Evolutionary conservation across 768 basidiomycete species (phyloP), one percentile per base, ranked within the genome.

Genomic region (Exidia glandulosa): DNA sequence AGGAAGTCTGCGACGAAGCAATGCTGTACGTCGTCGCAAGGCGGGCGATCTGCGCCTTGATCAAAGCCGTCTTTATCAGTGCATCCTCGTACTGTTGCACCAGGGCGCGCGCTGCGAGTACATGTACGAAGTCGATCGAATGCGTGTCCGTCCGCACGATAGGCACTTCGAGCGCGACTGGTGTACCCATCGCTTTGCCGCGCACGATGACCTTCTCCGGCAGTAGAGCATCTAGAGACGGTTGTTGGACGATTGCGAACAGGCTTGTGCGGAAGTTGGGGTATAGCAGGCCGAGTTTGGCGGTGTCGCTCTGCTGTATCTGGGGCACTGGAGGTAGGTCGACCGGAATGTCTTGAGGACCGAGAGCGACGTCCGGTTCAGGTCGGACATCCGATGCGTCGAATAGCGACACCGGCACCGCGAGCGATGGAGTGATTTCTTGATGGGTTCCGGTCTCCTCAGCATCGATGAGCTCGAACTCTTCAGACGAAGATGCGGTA

Each of bases 21-120:
- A 86, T 73, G 60, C 79, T 77, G 62, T 84, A 85, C 31, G 68
- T 68, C 61, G 75, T 68, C 7, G 81, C 83, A 2, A 85, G 73
- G 34, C 75, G 73, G 14, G 83, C 66, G 32, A 84, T 80, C 2
- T 74, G 72, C 2, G 77, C 77, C 66, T 73, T 54, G 27, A 33
- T 36, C 7, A 25, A 13, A 23, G 16, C 50, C 14, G 19, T 6
- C 30, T 54, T 54, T 4, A 27, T 29, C 16, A 12, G 7, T 7
- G 57, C 64, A 16, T 75, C 76, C 52, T 77, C 74, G 50, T 82
- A 67, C n/a, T 81, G 81, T 63, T 76, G 76, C 25, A 85, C 79
- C 30, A 85, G 71, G 16, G 71, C 70, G 60, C 79, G 77, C 2
- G 82, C 84, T 4, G 81, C 78, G 48, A 85, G 70, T 0, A 78